Evolutionary conservation across 305 asterid species (phyloP).

Genomic region (Solanum hybrid): DNA sequence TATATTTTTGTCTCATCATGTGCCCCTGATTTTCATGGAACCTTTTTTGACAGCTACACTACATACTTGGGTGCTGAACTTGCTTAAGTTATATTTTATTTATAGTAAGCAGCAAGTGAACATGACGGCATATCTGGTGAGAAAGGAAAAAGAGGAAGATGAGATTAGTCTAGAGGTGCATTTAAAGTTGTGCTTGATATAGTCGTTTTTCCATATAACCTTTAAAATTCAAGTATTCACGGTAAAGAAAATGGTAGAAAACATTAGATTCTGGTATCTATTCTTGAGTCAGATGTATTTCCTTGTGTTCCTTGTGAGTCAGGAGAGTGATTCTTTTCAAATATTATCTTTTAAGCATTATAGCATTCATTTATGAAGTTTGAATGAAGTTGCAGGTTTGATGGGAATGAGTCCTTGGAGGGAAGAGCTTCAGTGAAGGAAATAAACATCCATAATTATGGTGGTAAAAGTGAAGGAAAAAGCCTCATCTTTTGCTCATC

Average conservation of each 20-base stretch:
- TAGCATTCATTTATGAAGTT: not conserved
- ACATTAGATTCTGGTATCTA: not conserved
- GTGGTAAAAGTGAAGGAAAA: conserved; percentile 25
- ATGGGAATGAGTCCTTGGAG: conserved; percentile 38
- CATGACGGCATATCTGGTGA: not conserved
- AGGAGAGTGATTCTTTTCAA: not conserved
- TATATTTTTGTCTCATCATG: not conserved
- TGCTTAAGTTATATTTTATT: not conserved
- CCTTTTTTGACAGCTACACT: not conserved
- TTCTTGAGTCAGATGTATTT: not conserved
- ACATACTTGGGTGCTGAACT: not conserved
- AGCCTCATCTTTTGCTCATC: conserved; percentile 40
- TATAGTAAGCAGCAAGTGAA: not conserved
- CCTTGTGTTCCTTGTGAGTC: not conserved
- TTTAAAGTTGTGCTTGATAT: not conserved
- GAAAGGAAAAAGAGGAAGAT: not conserved
- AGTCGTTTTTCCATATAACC: not conserved
- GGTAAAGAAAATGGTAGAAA: not conserved
- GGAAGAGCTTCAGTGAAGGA: conserved; percentile 54
- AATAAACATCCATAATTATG: conserved; percentile 38
- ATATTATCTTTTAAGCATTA: not conserved
- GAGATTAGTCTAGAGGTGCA: not conserved
- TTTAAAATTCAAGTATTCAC: not conserved
- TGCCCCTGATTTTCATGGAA: not conserved
- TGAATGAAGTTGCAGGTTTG: conserved; percentile 49